These are phyloP conservation scores for Xylariaceae sp. DNA, from an alignment of 2,329 filamentous ascomycete genomes.

Conservation along the genomic window DNA sequence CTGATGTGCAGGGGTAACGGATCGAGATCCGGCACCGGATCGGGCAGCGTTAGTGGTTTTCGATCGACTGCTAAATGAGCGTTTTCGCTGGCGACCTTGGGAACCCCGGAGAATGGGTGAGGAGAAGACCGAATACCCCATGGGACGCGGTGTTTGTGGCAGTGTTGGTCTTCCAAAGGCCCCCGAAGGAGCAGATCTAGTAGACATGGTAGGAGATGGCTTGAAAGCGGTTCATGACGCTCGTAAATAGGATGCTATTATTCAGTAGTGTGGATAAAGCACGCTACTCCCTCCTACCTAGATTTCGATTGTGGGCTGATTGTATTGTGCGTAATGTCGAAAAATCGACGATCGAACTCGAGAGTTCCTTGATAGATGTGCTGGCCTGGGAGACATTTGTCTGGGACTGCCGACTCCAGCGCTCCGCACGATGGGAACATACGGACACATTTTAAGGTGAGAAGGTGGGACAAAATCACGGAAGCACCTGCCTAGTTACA, in stretches of 20 bases:
- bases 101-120: slow-evolving; percentile 12
- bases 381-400: not conserved
- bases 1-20: slow-evolving; percentile 13
- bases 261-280: not conserved
- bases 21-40: slow-evolving; percentile 10
- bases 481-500: not conserved
- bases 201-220: slow-evolving; percentile 12
- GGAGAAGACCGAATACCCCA: slow-evolving; percentile 17
- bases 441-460: not conserved
- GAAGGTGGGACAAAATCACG: not conserved
- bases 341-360: not conserved
- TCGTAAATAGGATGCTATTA: slow-evolving; percentile 7
- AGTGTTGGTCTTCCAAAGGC: slow-evolving; percentile 11
- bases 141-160: slow-evolving; percentile 15
- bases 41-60: slow-evolving; percentile 13
- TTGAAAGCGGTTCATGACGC: not conserved
- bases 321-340: not conserved
- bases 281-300: not conserved
- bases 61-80: slow-evolving; percentile 9
- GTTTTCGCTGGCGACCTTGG: slow-evolving; percentile 1
- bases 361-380: not conserved
- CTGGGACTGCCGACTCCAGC: not conserved
- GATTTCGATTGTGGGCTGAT: not conserved
- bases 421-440: not conserved
- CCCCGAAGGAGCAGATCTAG: slow-evolving; percentile 13